Conservation (phyloP, 2,329 filamentous ascomycete species). For the Pezicula neosporulosa region DNA sequence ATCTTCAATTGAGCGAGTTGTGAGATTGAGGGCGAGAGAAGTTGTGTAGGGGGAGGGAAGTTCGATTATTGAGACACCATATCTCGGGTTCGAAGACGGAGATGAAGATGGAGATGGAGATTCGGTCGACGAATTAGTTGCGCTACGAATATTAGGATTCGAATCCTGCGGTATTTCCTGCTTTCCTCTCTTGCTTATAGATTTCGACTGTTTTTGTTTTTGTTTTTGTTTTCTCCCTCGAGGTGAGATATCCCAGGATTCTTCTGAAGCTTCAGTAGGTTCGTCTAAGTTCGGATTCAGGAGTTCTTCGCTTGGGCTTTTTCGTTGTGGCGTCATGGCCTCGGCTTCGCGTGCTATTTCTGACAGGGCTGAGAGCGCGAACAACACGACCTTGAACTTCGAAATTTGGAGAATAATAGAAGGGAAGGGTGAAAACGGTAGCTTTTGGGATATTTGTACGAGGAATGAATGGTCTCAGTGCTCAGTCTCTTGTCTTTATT, state of each 20-base stretch:
- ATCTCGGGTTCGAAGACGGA: no score
- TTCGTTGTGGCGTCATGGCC: neutral
- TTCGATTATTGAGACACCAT: neutral
- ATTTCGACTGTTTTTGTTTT: neutral
- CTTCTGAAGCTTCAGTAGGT: neutral
- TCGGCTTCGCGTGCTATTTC: neutral
- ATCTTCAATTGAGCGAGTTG: no score
- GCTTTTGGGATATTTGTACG: no score
- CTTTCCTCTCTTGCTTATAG: neutral
- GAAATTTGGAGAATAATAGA: neutral
- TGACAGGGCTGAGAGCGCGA: neutral
- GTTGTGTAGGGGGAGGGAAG: no score
- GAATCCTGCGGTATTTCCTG: neutral
- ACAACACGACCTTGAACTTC: neutral
- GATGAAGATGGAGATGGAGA: neutral
- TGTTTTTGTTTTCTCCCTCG: neutral
- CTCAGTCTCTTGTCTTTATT: no score
- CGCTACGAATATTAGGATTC: neutral
- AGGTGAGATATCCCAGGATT: neutral
- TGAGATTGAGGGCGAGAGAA: neutral
- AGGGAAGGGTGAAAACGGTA: no score
- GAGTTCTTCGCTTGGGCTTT: neutral
- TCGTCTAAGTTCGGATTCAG: neutral
- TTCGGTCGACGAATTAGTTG: neutral
- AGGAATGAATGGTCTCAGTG: no score